These are phyloP conservation scores for Solanum chmielewskii DNA, from an alignment of 257 asterid species.

Conservation along the genomic window DNA sequence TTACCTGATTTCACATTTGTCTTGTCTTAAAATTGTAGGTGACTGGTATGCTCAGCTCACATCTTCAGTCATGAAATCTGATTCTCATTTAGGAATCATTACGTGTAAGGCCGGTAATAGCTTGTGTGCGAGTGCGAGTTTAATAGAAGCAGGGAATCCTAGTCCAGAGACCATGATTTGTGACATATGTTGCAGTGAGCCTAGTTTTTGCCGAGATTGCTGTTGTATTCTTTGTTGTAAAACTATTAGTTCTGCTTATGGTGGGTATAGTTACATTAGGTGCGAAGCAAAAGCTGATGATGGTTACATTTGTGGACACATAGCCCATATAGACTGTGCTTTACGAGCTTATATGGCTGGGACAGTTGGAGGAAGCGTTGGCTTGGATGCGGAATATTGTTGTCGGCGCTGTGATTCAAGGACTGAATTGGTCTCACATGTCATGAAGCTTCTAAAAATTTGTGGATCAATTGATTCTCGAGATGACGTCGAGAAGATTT, in stretches of 20 bases:
- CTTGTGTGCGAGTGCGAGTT: slow-evolving; percentile 59
- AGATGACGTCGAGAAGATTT: slow-evolving; percentile 37
- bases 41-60: background rate
- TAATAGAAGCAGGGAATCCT: slow-evolving; percentile 19
- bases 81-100: slow-evolving; percentile 5
- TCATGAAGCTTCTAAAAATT: slow-evolving; percentile 29
- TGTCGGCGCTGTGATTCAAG: slow-evolving; percentile 86
- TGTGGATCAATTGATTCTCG: slow-evolving; percentile 40
- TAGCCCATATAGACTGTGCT: slow-evolving; percentile 68
- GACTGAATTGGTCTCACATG: slow-evolving; percentile 55
- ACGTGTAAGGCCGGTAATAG: slow-evolving; percentile 59
- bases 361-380: slow-evolving; percentile 69
- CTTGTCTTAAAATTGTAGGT: background rate
- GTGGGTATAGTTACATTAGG: slow-evolving; percentile 36
- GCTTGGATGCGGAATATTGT: slow-evolving; percentile 72
- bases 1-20: background rate
- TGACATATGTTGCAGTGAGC: slow-evolving; percentile 70
- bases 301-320: slow-evolving; percentile 58
- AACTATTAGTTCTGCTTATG: slow-evolving; percentile 20
- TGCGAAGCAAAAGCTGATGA: slow-evolving; percentile 47
- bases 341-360: slow-evolving; percentile 81
- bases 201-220: slow-evolving; percentile 72
- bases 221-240: slow-evolving; percentile 74
- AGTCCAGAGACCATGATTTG: slow-evolving; percentile 40
- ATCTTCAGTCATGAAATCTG: slow-evolving; percentile 7